Conservation (phyloP, 1,284 basidiomycete species). For the Fomitopsis palustris region DNA sequence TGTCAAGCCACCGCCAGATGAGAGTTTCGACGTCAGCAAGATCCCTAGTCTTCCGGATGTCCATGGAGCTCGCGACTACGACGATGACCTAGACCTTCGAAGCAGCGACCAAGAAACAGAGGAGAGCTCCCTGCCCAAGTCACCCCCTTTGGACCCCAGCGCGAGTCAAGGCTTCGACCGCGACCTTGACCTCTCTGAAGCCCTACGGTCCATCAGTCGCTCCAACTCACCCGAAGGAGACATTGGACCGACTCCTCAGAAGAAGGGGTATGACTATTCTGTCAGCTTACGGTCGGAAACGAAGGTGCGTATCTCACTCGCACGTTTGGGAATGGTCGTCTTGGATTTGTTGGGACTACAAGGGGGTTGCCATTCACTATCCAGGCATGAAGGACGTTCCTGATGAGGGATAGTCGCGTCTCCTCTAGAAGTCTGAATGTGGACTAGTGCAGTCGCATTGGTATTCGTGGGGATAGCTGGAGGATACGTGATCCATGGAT, state of each 20-base stretch:
- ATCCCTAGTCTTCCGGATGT: conserved; percentile 51
- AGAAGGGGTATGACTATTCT: conserved; percentile 54
- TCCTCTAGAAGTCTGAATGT: too few species aligned
- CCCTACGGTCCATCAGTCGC: conserved; percentile 56
- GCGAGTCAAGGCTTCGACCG: conserved; percentile 33
- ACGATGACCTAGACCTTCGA: conserved; percentile 36
- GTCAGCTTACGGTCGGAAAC: conserved; percentile 61
- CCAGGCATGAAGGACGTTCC: too few species aligned
- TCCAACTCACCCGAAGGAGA: conserved; percentile 44
- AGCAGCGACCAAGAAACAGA: conserved; percentile 36
- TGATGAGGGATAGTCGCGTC: too few species aligned
- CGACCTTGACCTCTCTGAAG: conserved; percentile 54
- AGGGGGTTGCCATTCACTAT: too few species aligned
- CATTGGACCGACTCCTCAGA: conserved; percentile 34
- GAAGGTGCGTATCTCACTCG: conserved; percentile 42
- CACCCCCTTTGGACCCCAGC: conserved; percentile 36
- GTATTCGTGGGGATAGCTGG: too few species aligned
- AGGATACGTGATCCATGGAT: too few species aligned
- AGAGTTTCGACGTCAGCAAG: conserved; percentile 58
- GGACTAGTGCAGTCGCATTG: too few species aligned
- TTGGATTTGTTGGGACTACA: background rate
- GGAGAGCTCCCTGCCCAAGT: conserved; percentile 44
- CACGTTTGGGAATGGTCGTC: too few species aligned
- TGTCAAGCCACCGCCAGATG: conserved; percentile 17
- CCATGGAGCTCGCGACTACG: conserved; percentile 20